Percentiles rank a stretch among this genome's conserved stretches.
phyloP scores from a whole-genome alignment of 1,284 basidiomycete genomes.

The Cutaneotrichosporon cavernicola region DNA sequence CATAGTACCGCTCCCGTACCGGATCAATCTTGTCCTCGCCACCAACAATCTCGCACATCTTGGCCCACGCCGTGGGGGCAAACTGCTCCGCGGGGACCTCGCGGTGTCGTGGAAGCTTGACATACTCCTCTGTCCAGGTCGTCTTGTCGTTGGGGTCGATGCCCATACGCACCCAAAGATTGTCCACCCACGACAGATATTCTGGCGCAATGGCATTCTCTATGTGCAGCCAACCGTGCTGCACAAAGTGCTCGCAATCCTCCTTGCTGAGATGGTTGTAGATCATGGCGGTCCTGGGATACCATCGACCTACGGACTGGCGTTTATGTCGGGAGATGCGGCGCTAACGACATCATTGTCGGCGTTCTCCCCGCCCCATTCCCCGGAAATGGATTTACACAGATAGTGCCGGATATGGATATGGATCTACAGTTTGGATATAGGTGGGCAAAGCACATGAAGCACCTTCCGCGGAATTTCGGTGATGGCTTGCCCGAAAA shows the following conservation, averaged over 20 bases:
- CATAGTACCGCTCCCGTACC: slow-evolving; percentile 34
- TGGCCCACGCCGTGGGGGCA: slow-evolving; percentile 35
- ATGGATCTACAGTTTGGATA: too few species aligned
- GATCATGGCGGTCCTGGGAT: too few species aligned
- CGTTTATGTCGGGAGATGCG: too few species aligned
- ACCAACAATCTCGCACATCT: slow-evolving; percentile 40
- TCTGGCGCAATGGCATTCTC: slow-evolving; percentile 32
- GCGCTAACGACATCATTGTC: too few species aligned
- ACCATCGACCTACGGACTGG: too few species aligned
- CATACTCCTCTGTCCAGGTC: slow-evolving; percentile 40
- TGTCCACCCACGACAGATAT: slow-evolving; percentile 33
- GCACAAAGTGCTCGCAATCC: slow-evolving; percentile 34
- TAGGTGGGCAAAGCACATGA: too few species aligned
- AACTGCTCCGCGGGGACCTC: slow-evolving; percentile 33
- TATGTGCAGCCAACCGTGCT: slow-evolving; percentile 41
- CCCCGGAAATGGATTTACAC: too few species aligned
- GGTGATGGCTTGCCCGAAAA: too few species aligned
- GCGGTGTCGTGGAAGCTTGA: slow-evolving; percentile 38
- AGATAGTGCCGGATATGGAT: too few species aligned
- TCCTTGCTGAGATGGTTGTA: slow-evolving; percentile 29
- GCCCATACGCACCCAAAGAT: slow-evolving; percentile 43
- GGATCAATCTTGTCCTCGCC: slow-evolving; percentile 38
- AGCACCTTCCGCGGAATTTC: too few species aligned
- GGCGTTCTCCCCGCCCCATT: too few species aligned
- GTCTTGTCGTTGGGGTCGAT: slow-evolving; percentile 41